Conservation (phyloP, 2,329 filamentous ascomycete genomes). For the Aspergillus fischeri region DNA sequence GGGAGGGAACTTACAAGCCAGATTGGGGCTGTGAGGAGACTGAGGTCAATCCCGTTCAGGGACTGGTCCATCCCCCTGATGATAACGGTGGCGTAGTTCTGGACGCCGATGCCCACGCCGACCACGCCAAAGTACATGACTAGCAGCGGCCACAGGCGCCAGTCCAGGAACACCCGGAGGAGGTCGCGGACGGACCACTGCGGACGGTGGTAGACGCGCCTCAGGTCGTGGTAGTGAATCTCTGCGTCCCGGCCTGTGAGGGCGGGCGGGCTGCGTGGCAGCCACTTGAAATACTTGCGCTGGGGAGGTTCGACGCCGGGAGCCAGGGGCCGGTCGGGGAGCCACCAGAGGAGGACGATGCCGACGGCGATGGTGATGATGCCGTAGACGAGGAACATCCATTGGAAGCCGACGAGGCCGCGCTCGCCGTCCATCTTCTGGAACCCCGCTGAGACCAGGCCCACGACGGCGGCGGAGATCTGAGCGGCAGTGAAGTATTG, state of each 20-base stretch:
- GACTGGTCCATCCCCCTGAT: constrained; percentile 72
- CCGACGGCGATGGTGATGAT: constrained; percentile 70
- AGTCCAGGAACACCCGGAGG: constrained; percentile 68
- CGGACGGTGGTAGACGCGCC: constrained; percentile 70
- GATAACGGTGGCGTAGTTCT: constrained; percentile 83
- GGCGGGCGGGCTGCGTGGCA: constrained; percentile 67
- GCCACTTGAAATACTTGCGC: constrained; percentile 50
- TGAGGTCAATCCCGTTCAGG: constrained; percentile 70
- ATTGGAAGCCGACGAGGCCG: constrained; percentile 64
- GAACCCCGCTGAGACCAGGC: constrained; percentile 84
- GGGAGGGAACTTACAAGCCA: constrained; percentile 66
- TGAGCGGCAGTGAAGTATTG: constrained; percentile 87
- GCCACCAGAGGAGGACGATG: constrained; percentile 77
- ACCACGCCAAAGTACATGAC: constrained; percentile 96
- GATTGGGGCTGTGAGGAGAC: constrained; percentile 81
- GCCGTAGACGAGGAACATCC: constrained; percentile 86
- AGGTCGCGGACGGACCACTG: constrained; percentile 72
- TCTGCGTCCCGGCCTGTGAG: constrained; percentile 71
- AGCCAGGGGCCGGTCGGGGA: constrained; percentile 74
- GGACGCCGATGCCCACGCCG: constrained; percentile 84
- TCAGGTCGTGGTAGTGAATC: constrained; percentile 79
- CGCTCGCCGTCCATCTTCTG: constrained; percentile 79
- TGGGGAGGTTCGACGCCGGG: constrained; percentile 46
- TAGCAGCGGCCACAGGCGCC: constrained; percentile 80
- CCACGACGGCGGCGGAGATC: constrained; percentile 82